Evolutionary conservation across 306 rosid species (phyloP), one percentile per base, ranked within the genome.

Genomic region (Prunus armeniaca): DNA sequence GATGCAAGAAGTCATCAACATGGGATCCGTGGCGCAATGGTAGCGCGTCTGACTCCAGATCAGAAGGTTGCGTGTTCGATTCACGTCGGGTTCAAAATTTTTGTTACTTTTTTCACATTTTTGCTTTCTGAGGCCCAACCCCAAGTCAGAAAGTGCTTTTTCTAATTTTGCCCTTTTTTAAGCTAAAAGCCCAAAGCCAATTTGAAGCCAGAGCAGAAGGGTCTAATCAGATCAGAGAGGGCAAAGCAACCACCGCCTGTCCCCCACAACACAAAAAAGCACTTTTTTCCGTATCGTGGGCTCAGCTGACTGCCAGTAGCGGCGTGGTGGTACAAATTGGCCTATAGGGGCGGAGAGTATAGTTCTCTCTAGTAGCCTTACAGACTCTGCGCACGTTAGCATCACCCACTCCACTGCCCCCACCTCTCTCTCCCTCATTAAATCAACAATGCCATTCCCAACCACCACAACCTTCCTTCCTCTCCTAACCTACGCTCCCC

Each of bases 31-130:
- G 82, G 85, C 82, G 82, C 76, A 82, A 82, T 82, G 85, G 85
- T 82, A 78, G 79, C 79, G 82, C 79, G 85, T 82, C 85, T 82
- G 85, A 82, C 85, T 82, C 85, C 85, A 82, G 76, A 78, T 82
- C 85, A 82, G 75, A 80, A 74, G 79, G 76, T 80, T 67, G 75
- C 76, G 75, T 80, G 79, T 73, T 80, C 79, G 75, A 80, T 80
- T 74, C 83, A 73, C 79, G 82, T 79, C 82, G 66, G 74, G 82
- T 72, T 79, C 82, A 79, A 30, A 15, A 2, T 2, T 0, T 5
- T 20, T 14, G 0, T 1, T 0, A 0, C 14, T 1, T 2, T 60
- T 60, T 60, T 2, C 13, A 25, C 18, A 0, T 1, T 13, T 2
- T 22, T n/a, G 25, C 4, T 25, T 25, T 22, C 3, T 25, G 0